Evolutionary conservation across 116 monocot genomes (phyloP), one percentile per base, ranked within the genome.

Genomic region (Trichopus zeylanicus): DNA sequence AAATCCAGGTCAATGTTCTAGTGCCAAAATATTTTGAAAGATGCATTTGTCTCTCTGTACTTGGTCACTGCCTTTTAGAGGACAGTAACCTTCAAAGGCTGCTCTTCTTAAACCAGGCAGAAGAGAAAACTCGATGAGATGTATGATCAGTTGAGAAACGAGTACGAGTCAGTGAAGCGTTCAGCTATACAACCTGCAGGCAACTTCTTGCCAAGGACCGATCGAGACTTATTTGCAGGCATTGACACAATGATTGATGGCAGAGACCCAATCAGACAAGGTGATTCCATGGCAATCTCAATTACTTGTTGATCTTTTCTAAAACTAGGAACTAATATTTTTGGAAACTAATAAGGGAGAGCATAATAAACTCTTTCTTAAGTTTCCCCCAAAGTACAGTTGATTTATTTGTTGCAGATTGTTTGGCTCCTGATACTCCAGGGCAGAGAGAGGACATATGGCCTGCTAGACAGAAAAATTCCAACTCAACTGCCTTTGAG

Each of bases 41-140:
- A 3, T 6, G 7, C 22, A n/a, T n/a, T n/a, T n/a, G n/a, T n/a
- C 21, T 49, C 20, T 47, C 22, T 68, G 12, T n/a, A n/a, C 26
- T 68, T 22, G 21, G 22, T 22, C n/a, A 42, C 42, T 42, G 13
- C 18, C 18, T 42, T 42, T 13, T n/a, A 42, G 13, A 42, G 0
- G 42, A 42, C 18, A n/a, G 12, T 16, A 13, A 16, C 18, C 13
- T 42, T 16, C n/a, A 42, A 16, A 13, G n/a, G n/a, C 3, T 49
- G 49, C 49, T 22, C 35, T 24, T 55, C 38, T 39, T 8, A 42
- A 59, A 29, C n/a, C 78, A 98, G 98, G 63, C 92, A 98, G 66
- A 98, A 98, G 67, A 88, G 98, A 47, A 92, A 98, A 49, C 88
- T 98, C 53, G 98, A 98, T 73, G 92, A 91, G 69, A 88, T 98